Percentiles rank a stretch among this genome's conserved stretches.
Evolutionary conservation across 768 basidiomycete species (phyloP).

Genomic region (Boletus sp.): DNA sequence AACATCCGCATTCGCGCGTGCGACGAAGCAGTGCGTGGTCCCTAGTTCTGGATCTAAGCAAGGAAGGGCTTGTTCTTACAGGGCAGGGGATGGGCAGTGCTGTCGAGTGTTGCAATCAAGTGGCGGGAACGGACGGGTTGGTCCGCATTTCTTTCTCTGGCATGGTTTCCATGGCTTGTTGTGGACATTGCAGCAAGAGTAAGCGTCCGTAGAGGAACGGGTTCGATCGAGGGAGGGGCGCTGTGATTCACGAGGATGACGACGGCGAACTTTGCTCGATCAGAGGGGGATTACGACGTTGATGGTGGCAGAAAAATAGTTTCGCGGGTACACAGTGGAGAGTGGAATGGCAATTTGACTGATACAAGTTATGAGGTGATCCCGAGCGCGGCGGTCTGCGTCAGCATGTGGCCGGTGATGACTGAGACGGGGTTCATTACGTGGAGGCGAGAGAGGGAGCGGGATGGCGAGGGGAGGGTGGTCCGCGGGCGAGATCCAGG

Average conservation of each 20-base stretch:
- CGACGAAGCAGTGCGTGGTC: constrained; percentile 5
- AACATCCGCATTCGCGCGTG: constrained; percentile 2
- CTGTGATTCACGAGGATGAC: constrained; percentile 1
- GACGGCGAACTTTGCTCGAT: constrained; percentile 12
- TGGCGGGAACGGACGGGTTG: not conserved
- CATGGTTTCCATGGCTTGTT: not conserved
- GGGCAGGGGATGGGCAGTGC: constrained; percentile 4
- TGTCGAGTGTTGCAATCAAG: constrained; percentile 3
- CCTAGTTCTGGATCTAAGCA: not conserved
- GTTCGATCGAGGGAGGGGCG: not conserved
- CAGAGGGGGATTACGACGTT: not conserved
- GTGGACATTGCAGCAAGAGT: not conserved
- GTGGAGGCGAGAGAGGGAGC: not conserved
- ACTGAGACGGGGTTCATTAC: not conserved
- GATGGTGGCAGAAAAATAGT: constrained; percentile 3
- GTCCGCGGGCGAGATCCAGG: not conserved
- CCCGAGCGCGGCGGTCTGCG: not conserved
- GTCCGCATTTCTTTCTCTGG: not conserved
- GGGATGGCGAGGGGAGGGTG: too few species aligned
- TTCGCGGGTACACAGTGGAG: constrained; percentile 6
- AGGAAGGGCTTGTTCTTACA: not conserved
- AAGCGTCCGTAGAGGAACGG: not conserved
- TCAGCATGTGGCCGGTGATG: constrained; percentile 6
- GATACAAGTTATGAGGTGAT: not conserved
- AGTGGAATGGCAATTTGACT: not conserved